Evolutionary conservation across 1,284 basidiomycete species (phyloP), one percentile per base, ranked within the genome.

Genomic region (Fomitiporia mediterranea): DNA sequence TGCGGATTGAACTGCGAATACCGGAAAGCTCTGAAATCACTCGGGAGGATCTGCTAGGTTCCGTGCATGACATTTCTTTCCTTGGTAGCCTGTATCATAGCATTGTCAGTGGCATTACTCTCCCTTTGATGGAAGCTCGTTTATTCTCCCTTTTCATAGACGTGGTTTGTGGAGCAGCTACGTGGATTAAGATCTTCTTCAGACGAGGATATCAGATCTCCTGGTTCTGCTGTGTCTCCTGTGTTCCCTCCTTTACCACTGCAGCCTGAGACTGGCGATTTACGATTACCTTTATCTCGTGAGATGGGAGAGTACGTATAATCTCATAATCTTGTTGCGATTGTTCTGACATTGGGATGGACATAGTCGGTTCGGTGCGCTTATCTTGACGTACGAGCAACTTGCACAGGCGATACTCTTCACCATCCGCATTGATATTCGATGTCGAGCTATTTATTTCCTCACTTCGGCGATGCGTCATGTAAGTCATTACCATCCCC

Each of bases 381-480:
- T 98, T 42, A 77, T 96, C 35, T 85, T 88, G 69, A 96, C 94
- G 2, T 99, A 94, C 64, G 83, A 87, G 55, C 91, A 94, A 63
- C 79, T 99, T 4, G 86, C 91, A 2, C 86, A 91, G 64, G 79
- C 93, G 57, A 86, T 98, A 49, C 74, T 98, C 39, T 88, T 91
- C 68, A 96, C 92, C 2, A 83, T 99, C 49, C 84, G 94, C 15
- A 81, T 94, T 50, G 96, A 99, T 68, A 74, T 98, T 42, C 83
- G 96, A 1, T 91, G 93, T 67, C 83, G 94, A 43, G 81, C 85
- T 1, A 84, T 95, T 39, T 86, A 90, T 68, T 89, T 93, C 69
- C 74, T 99, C 5, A 81, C 88, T 60, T 82, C 87, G 9, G 84
- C 92, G 0, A 79, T 96, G 69, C 78, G 80, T 62, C 80, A 86